These are phyloP conservation scores for Sechiopsis laciniata DNA, from an alignment of 306 rosid genomes.

Conservation along the genomic window DNA sequence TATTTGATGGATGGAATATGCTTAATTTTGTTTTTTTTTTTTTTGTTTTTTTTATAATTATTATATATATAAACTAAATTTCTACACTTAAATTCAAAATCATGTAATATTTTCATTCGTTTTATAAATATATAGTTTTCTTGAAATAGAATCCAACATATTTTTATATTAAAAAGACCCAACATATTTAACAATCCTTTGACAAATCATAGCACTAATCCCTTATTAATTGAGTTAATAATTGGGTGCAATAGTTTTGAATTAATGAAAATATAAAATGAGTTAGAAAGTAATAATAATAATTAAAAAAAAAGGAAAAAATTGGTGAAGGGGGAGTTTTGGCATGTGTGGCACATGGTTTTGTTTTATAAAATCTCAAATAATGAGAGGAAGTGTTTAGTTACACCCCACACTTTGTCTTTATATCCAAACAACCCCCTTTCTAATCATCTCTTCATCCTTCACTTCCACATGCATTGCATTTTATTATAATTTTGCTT, in stretches of 20 bases:
- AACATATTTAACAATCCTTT: no score
- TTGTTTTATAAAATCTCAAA: background rate
- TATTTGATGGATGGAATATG: no score
- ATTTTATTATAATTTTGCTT: background rate
- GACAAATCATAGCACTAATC: background rate
- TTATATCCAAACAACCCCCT: constrained; percentile 5
- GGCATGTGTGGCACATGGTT: constrained; percentile 21
- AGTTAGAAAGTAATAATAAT: background rate
- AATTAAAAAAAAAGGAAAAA: background rate
- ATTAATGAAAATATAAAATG: background rate
- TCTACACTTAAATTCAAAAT: no score
- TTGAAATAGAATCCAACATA: background rate
- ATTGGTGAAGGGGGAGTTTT: background rate
- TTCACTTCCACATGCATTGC: background rate
- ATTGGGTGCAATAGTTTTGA: constrained; percentile 6
- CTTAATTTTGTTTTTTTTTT: no score
- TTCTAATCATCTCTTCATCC: constrained; percentile 2
- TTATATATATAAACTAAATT: no score
- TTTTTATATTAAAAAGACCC: background rate
- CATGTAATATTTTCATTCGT: no score
- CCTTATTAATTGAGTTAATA: background rate
- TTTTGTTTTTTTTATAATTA: no score
- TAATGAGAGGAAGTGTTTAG: background rate
- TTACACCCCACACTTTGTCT: constrained; percentile 11
- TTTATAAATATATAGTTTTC: background rate